phyloP scores from a whole-genome alignment of 2,329 filamentous ascomycete genomes.

The Diplodia sapinea region DNA sequence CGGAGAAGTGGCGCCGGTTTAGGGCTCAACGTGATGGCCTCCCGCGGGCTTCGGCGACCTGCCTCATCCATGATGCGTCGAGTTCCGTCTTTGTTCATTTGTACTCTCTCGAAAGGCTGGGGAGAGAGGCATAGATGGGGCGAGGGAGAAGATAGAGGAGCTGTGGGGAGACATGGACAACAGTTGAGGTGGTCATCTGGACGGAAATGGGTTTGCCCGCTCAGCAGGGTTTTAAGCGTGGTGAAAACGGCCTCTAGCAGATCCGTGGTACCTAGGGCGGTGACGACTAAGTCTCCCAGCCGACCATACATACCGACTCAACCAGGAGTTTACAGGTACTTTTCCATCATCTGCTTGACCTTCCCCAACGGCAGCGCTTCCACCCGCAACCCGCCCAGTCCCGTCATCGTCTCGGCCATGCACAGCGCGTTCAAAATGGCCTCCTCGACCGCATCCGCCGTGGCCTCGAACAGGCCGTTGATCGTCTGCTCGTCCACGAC shows the following conservation, averaged over 20 bases:
- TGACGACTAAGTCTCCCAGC: not conserved
- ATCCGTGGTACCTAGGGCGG: not conserved
- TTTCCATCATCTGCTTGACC: conserved; percentile 46
- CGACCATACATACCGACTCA: not conserved
- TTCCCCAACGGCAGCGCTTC: conserved; percentile 44
- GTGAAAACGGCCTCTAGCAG: not conserved
- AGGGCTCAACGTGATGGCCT: not conserved
- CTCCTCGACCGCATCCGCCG: conserved; percentile 68
- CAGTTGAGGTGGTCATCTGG: not conserved
- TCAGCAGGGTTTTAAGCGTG: not conserved
- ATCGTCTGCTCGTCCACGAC: conserved; percentile 65
- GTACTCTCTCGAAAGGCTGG: not conserved
- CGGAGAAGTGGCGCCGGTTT: not conserved
- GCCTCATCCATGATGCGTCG: not conserved
- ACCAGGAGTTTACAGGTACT: conserved; percentile 8
- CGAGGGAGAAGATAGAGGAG: not conserved
- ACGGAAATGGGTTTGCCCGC: not conserved
- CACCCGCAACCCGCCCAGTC: conserved; percentile 54
- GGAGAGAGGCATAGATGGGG: not conserved
- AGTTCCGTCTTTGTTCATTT: too few relatives aligned
- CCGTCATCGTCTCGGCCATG: conserved; percentile 65
- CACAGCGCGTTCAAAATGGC: conserved; percentile 69
- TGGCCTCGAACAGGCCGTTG: conserved; percentile 66
- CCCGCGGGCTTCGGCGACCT: not conserved
- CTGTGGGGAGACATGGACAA: not conserved